Percentiles rank a stretch among this genome's conserved stretches.
Evolutionary conservation across 2,329 filamentous ascomycete genomes (phyloP).

Genomic region (Fusarium scirpi): DNA sequence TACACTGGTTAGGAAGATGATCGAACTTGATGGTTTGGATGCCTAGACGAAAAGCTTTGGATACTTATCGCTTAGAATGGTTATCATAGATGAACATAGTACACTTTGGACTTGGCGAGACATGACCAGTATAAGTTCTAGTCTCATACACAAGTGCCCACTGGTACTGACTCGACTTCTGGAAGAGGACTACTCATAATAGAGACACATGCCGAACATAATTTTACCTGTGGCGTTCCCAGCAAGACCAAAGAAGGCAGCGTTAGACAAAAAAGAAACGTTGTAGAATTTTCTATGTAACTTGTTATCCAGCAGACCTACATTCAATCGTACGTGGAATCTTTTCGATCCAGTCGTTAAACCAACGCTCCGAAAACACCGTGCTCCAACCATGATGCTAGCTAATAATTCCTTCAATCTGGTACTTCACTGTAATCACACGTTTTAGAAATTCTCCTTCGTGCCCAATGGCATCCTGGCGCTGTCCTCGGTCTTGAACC

Average conservation of each 20-base stretch:
- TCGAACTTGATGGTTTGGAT: slow-evolving; percentile 92
- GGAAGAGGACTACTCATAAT: background rate
- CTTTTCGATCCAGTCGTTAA: slow-evolving; percentile 30
- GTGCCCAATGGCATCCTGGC: slow-evolving; percentile 64
- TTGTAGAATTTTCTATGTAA: slow-evolving; percentile 18
- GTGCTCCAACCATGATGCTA: slow-evolving; percentile 44
- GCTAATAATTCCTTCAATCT: slow-evolving; percentile 9
- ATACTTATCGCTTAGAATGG: background rate
- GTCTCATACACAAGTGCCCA: background rate
- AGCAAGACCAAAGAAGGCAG: background rate
- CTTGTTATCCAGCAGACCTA: slow-evolving; percentile 29
- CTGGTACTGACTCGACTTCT: background rate
- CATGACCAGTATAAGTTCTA: no score
- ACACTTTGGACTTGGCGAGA: background rate
- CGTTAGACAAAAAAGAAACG: background rate
- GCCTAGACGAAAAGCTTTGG: slow-evolving; percentile 52
- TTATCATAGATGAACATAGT: background rate
- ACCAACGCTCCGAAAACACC: slow-evolving; percentile 48
- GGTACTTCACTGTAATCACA: background rate
- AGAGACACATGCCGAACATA: background rate
- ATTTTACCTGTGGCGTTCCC: background rate
- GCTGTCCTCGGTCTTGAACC: slow-evolving; percentile 72
- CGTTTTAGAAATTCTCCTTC: slow-evolving; percentile 55
- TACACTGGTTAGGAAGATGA: slow-evolving; percentile 79
- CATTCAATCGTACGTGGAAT: slow-evolving; percentile 30